A percentile compares a stretch with the other conserved stretches of the same genome.
Evolutionary conservation across 139 green algal genomes (phyloP).

Genomic region (Tetraselmis chui): DNA sequence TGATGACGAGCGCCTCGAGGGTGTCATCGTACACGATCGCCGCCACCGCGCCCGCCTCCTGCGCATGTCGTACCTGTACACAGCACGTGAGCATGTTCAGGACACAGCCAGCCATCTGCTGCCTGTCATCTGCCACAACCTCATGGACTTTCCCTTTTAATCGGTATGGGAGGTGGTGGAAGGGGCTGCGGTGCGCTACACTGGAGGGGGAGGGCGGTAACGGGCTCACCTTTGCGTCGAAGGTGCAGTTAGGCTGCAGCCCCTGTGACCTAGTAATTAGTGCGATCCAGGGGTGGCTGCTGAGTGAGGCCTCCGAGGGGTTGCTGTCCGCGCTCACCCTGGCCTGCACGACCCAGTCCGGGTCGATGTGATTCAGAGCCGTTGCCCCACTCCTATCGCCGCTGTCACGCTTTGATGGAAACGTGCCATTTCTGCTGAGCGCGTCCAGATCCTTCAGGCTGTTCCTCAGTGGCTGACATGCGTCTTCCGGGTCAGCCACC

Average conservation of each 20-base stretch:
- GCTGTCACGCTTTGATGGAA: slow-evolving; percentile 10
- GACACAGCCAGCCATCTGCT: too few species aligned
- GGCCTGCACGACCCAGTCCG: too few species aligned
- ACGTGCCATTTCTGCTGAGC: background rate
- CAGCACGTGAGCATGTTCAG: too few species aligned
- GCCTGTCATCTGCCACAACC: too few species aligned
- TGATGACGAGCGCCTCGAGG: slow-evolving; percentile 67
- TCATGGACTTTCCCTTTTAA: too few species aligned
- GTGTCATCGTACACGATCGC: slow-evolving; percentile 73
- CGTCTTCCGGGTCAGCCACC: slow-evolving; percentile 56
- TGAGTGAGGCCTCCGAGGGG: slow-evolving; percentile 5
- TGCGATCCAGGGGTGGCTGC: slow-evolving; percentile 47
- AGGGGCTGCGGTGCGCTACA: too few species aligned
- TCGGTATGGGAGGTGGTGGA: too few species aligned
- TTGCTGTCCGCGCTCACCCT: background rate
- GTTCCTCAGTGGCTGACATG: slow-evolving; percentile 38
- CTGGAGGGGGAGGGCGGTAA: background rate
- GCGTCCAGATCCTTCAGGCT: background rate
- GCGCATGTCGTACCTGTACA: slow-evolving; percentile 54
- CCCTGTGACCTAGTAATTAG: slow-evolving; percentile 55
- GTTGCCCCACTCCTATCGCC: too few species aligned
- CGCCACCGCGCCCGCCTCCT: slow-evolving; percentile 56
- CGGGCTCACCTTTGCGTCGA: slow-evolving; percentile 64
- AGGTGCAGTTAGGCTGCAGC: slow-evolving; percentile 56
- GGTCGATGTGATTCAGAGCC: too few species aligned